phyloP scores from a whole-genome alignment of 768 basidiomycete species.

The Tricholoma flavovirens region DNA sequence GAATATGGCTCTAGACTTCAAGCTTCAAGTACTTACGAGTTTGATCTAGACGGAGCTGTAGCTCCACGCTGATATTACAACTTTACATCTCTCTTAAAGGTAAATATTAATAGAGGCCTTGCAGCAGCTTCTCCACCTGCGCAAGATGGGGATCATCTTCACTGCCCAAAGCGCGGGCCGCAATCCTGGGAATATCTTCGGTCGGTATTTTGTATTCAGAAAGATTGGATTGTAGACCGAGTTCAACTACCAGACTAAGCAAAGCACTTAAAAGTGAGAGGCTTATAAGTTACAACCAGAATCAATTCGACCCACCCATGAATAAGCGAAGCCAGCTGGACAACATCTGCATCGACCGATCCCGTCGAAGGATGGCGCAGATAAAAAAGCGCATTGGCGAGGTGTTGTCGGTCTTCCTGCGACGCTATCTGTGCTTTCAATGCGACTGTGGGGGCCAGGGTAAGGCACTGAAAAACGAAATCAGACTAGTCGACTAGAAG shows the following conservation, averaged over 20 bases:
- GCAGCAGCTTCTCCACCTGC: conserved; percentile 44
- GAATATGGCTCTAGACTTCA: too few relatives aligned
- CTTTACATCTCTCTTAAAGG: not conserved
- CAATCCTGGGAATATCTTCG: conserved; percentile 48
- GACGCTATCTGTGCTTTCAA: conserved; percentile 54
- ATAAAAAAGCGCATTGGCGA: conserved; percentile 54
- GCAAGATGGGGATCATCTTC: conserved; percentile 33
- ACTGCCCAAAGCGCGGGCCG: conserved; percentile 40
- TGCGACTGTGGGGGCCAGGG: conserved; percentile 57
- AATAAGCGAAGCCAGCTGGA: conserved; percentile 47
- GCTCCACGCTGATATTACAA: too few relatives aligned
- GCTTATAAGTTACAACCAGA: not conserved
- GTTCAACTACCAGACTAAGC: conserved; percentile 49
- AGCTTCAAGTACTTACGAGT: too few relatives aligned
- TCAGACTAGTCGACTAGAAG: not conserved
- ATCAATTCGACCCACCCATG: conserved; percentile 36
- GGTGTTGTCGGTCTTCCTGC: conserved; percentile 55
- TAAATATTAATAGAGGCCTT: conserved; percentile 33
- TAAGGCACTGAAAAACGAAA: conserved; percentile 50
- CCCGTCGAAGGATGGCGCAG: conserved; percentile 57
- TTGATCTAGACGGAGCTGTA: not conserved
- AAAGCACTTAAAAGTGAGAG: not conserved
- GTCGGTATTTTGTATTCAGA: conserved; percentile 59
- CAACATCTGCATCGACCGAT: conserved; percentile 57
- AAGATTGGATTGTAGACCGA: conserved; percentile 56